Base-by-base conservation (phyloP, 305 asterid genomes). In the Salvia sclarea region DNA sequence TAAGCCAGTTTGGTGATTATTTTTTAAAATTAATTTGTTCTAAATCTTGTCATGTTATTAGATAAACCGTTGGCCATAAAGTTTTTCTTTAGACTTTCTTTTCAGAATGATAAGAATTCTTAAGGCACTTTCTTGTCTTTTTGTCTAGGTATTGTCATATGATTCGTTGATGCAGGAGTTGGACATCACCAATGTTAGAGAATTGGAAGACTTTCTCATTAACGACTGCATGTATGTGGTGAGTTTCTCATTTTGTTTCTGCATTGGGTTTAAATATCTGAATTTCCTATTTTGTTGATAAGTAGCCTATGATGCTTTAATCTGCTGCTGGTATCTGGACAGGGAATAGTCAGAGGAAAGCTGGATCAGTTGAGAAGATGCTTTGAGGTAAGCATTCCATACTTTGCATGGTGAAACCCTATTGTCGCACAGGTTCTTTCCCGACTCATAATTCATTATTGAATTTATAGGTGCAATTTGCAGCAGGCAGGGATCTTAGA, bases 181-280 rank as follows among this genome's bases (percentile, higher is more conserved):
- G 88, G 99, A 95, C 82, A 87, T 95, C 65, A 74, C 85, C 30
- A 95, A 95, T 83, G 99, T 91, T 53, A 96, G 98, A 0, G 91
- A 88, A 70, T 88, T 95, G 76, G 99, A 95, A 79, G 99, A 95
- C 86, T 95, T 95, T 77, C 95, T 95, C 75, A 95, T 95, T 62
- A 95, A 91, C 66, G 88, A 89, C 88, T 95, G 99, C 85, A 91
- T 95, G 98, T 90, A 95, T 82, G 95, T 83, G 96, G 99, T 95
- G 83, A 72, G 99, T 78, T 65, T 66, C 52, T 55, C 28, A 50
- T 72, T 67, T 61, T 28, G 2, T 52, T 54, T 22, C 60, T 48
- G 7, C n/a, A n/a, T n/a, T 8, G 41, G 11, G 8, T 35, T 35
- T 35, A 35, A 35, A 35, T 35, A 35, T 12, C 49, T 49, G 10